Evolutionary conservation across 2,329 filamentous ascomycete species (phyloP), one percentile per base, ranked within the genome.

Genomic region (Diplocarpon rosae): DNA sequence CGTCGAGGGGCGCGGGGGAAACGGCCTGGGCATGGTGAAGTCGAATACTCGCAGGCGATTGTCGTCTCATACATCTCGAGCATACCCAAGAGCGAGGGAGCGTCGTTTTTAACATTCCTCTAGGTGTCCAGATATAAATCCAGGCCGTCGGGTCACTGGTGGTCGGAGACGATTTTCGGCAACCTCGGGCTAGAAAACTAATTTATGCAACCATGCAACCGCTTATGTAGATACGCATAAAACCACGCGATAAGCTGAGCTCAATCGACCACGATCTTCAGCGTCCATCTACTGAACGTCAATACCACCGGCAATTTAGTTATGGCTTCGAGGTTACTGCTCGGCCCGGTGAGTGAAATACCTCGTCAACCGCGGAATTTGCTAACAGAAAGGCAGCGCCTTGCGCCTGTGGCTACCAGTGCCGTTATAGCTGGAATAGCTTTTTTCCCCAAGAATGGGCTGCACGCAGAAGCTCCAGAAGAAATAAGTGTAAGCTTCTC

Each of bases 281-380:
- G 20, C 4, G 4, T 24, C 20, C 20, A 24, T 24, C 54, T 50
- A 56, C 56, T 56, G 54, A 56, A 42, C 45, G 29, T 44, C 37
- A 32, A 51, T 41, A 50, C 46, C 41, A 41, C 43, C 48, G 39
- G 38, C 56, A 56, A 54, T 56, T 55, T 52, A 62, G 54, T 57
- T 46, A 76, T 76, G 73, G 69, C 72, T 56, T 71, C 72, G 54
- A 64, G 66, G 65, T 63, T 69, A 56, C 63, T 73, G 56, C 58
- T 74, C 50, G 69, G 70, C 65, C 69, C 66, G 68, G 72, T 72
- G 54, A 60, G 67, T 58, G 34, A 12, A 36, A 15, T 35, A 1
- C 14, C 27, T 15, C 9, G 8, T 45, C 45, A 54, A 52, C 49
- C 51, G 45, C 43, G 16, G 37, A 37, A 16, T 14, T 17, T 46